Evolutionary conservation across 2,329 filamentous ascomycete species (phyloP).

Genomic region (Colletotrichum orchidophilum): DNA sequence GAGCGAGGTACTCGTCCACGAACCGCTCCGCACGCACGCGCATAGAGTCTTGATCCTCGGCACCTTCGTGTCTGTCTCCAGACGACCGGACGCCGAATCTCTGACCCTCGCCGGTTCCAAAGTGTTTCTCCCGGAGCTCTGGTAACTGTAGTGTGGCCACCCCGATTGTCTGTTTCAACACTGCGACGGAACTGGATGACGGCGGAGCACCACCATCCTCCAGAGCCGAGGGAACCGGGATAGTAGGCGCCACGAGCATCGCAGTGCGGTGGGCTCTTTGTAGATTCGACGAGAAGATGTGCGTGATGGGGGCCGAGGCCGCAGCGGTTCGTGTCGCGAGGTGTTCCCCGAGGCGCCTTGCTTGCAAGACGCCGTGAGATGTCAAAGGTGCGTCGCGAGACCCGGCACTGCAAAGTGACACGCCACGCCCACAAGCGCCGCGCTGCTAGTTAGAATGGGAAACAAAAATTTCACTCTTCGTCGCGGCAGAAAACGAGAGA

Average conservation of each 20-base stretch:
- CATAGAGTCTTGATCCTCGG: conserved; percentile 77
- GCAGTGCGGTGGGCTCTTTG: conserved; percentile 79
- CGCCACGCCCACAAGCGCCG: conserved; percentile 1
- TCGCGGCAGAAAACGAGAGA: neutral
- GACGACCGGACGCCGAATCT: conserved; percentile 52
- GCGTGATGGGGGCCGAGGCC: conserved; percentile 55
- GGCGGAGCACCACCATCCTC: conserved; percentile 57
- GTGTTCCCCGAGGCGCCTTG: conserved; percentile 73
- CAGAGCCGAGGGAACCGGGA: too few species aligned
- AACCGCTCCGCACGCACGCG: conserved; percentile 71
- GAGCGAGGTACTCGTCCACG: conserved; percentile 69
- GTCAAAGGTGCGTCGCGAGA: conserved; percentile 83
- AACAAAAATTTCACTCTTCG: neutral
- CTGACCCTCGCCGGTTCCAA: conserved; percentile 75
- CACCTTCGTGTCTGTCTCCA: conserved; percentile 52
- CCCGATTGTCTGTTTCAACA: neutral
- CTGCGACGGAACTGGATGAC: neutral
- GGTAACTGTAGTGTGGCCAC: conserved; percentile 51
- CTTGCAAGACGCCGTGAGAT: conserved; percentile 82
- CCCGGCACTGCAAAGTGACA: conserved; percentile 68
- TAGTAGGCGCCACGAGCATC: conserved; percentile 57
- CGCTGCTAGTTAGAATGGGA: conserved; percentile 38
- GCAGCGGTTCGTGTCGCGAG: conserved; percentile 51
- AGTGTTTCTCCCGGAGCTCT: conserved; percentile 77
- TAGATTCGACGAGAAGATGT: conserved; percentile 82